Conservation (phyloP, 495 filamentous ascomycete species). For the Neurospora sp. region DNA sequence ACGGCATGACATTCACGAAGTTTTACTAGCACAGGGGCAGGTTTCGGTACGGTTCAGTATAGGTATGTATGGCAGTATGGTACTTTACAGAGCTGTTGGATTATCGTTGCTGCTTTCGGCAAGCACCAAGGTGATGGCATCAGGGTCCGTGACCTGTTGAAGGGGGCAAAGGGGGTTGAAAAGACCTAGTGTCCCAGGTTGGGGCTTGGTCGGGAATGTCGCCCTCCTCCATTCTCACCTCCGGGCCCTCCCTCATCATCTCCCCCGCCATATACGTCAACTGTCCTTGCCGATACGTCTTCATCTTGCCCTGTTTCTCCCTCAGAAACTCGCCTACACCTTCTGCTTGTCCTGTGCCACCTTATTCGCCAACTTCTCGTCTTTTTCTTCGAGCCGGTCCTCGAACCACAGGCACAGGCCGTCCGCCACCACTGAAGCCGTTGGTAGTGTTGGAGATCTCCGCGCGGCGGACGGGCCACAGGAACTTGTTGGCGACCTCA, state of each 20-base stretch:
- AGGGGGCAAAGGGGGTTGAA: accelerated
- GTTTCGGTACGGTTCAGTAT: not conserved
- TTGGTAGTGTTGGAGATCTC: too few species aligned
- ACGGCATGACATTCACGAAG: not conserved
- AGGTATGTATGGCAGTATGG: not conserved
- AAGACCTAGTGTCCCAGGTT: accelerated
- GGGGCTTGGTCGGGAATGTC: accelerated
- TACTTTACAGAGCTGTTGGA: not conserved
- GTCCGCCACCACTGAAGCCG: too few species aligned
- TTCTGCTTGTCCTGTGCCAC: too few species aligned
- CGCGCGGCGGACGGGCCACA: not conserved
- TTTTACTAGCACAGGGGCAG: not conserved
- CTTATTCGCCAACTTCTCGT: too few species aligned
- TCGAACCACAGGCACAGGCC: too few species aligned
- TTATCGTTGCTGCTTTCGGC: not conserved
- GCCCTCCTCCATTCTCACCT: not conserved
- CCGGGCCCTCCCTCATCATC: not conserved
- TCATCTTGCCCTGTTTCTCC: too few species aligned
- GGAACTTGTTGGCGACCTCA: not conserved
- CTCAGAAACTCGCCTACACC: too few species aligned
- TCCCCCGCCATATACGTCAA: too few species aligned
- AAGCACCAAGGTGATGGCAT: not conserved
- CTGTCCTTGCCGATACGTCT: too few species aligned
- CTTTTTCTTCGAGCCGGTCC: too few species aligned
- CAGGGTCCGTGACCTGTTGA: not conserved